These are phyloP conservation scores for Emergomyces orientalis DNA, from an alignment of 2,329 filamentous ascomycete genomes.

Conservation along the genomic window DNA sequence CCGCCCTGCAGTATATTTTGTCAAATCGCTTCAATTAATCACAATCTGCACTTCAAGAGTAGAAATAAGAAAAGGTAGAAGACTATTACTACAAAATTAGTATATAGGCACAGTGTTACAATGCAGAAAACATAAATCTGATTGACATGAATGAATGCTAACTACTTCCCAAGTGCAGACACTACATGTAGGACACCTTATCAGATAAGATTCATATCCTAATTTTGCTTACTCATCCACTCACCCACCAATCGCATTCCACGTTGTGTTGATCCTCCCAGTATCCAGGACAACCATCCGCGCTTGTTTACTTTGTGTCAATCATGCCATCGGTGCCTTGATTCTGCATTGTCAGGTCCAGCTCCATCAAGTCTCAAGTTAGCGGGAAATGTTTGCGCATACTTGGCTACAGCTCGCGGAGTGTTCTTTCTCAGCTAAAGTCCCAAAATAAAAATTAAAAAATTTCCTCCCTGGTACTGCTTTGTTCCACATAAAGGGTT, in stretches of 20 bases:
- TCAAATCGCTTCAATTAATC: too few relatives aligned
- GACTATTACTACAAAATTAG: too few relatives aligned
- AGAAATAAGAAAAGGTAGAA: too few relatives aligned
- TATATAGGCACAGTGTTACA: too few relatives aligned
- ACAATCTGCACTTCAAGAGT: too few relatives aligned
- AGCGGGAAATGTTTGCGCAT: not conserved
- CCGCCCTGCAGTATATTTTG: too few relatives aligned
- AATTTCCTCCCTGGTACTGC: not conserved
- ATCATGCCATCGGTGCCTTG: not conserved
- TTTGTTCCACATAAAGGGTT: not conserved
- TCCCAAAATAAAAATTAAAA: not conserved
- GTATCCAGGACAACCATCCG: not conserved
- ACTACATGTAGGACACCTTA: too few relatives aligned
- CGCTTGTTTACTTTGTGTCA: not conserved
- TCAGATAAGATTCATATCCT: too few relatives aligned
- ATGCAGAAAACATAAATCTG: too few relatives aligned
- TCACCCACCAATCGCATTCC: not conserved
- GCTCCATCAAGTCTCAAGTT: not conserved
- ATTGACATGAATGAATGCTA: too few relatives aligned
- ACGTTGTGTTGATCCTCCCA: not conserved
- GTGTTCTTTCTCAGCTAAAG: not conserved
- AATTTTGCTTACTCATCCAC: not conserved
- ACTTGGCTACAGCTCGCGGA: not conserved
- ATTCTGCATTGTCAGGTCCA: not conserved
- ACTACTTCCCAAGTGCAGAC: too few relatives aligned